Evolutionary conservation across 202 grass and related monocot genomes (phyloP).

Genomic region (Tripidium arundinaceum): DNA sequence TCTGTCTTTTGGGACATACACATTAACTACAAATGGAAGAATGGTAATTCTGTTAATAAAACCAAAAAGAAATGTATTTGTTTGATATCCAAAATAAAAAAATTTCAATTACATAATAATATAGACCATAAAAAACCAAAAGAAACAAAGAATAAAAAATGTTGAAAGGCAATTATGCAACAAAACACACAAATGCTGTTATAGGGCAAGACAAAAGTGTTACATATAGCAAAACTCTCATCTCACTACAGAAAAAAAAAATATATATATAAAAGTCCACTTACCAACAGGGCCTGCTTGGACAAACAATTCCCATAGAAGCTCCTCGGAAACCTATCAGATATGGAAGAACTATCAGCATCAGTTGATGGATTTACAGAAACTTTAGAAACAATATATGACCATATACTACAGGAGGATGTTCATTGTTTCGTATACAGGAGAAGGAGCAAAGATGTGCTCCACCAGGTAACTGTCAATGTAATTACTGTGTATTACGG

Average conservation of each 20-base stretch:
- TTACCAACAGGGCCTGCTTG: slow-evolving; percentile 97
- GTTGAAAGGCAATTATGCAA: not conserved
- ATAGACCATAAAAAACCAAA: not conserved
- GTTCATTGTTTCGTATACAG: not conserved
- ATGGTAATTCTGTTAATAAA: slow-evolving; percentile 20
- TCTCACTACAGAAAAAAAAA: not conserved
- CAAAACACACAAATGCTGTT: not conserved
- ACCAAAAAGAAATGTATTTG: not conserved
- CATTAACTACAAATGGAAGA: slow-evolving; percentile 79
- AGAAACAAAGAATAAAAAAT: not conserved
- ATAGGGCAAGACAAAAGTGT: not conserved
- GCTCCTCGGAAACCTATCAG: slow-evolving; percentile 63
- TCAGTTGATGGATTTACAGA: not conserved
- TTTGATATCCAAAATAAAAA: not conserved
- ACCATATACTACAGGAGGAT: not conserved
- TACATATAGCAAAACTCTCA: not conserved
- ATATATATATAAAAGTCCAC: slow-evolving; percentile 9
- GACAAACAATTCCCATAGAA: slow-evolving; percentile 95
- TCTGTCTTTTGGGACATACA: slow-evolving; percentile 99
- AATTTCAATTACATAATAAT: not conserved
- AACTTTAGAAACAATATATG: not conserved
- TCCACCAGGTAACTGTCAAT: not conserved
- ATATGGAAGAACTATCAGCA: slow-evolving; percentile 21
- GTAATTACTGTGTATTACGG: not conserved
- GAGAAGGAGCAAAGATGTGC: not conserved